These are phyloP conservation scores for Monosporascus ibericus DNA, from an alignment of 2,329 filamentous ascomycete genomes.

Conservation along the genomic window DNA sequence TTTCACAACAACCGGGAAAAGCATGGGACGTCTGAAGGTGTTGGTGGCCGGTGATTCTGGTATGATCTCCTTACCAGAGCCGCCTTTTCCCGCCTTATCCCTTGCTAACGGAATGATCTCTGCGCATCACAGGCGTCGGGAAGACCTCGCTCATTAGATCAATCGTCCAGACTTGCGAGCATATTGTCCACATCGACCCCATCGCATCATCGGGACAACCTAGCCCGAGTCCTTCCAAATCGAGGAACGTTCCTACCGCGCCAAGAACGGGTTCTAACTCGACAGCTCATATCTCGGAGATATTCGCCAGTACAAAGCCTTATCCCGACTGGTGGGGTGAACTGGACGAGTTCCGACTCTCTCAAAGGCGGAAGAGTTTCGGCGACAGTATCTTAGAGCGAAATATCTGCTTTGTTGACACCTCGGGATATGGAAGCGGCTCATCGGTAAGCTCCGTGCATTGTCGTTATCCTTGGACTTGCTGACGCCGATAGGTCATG, in stretches of 20 bases:
- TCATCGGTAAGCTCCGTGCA: constrained; percentile 40
- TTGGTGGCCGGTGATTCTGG: constrained; percentile 75
- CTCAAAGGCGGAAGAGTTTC: constrained; percentile 61
- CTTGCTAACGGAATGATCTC: constrained; percentile 12
- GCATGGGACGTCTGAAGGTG: constrained; percentile 82
- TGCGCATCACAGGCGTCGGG: constrained; percentile 56
- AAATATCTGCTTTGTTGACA: constrained; percentile 92
- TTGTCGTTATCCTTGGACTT: not conserved
- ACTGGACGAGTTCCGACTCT: constrained; percentile 56
- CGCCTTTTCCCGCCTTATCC: not conserved
- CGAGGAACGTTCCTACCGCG: constrained; percentile 5
- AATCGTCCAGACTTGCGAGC: constrained; percentile 78
- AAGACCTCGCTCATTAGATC: constrained; percentile 88
- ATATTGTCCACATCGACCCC: constrained; percentile 89
- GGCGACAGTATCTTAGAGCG: constrained; percentile 77
- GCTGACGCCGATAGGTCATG: constrained; percentile 29
- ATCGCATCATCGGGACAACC: constrained; percentile 31
- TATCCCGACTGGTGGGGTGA: constrained; percentile 90
- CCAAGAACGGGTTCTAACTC: constrained; percentile 20
- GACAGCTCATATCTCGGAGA: constrained; percentile 51
- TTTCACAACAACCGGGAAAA: constrained; percentile 82
- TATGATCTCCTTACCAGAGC: constrained; percentile 27
- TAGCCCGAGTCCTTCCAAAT: constrained; percentile 6
- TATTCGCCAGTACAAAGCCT: constrained; percentile 74
- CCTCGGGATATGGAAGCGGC: constrained; percentile 55